These are phyloP conservation scores for Geranomyces variabilis DNA, from an alignment of 192 early-diverging fungal species.

Conservation along the genomic window DNA sequence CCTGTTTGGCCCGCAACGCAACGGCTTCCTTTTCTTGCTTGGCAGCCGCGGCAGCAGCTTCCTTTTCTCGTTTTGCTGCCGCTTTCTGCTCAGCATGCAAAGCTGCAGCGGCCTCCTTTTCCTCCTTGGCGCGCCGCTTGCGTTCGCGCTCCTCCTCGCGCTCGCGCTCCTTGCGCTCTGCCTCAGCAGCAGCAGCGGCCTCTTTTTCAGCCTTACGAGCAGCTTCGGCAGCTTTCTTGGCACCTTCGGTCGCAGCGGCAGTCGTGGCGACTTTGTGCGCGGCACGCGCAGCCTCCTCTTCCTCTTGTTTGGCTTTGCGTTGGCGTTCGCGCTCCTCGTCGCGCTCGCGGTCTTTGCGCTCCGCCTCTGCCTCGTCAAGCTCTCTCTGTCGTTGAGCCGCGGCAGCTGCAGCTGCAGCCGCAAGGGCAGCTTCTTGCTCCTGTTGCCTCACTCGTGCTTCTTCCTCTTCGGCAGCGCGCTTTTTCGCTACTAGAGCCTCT, in stretches of 20 bases:
- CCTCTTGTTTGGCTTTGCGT: conserved; percentile 10
- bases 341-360: conserved; percentile 26
- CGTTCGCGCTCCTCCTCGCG: conserved; percentile 24
- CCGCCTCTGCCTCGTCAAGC: conserved; percentile 8
- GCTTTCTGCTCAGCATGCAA: neutral
- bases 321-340: conserved; percentile 28
- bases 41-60: conserved; percentile 1
- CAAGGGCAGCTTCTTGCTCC: neutral
- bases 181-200: conserved; percentile 16
- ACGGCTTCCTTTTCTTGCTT: too few species aligned
- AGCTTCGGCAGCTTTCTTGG: conserved; percentile 5
- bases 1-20: too few species aligned
- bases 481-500: neutral
- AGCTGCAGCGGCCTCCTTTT: neutral
- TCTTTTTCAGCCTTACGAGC: neutral
- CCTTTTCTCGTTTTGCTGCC: neutral
- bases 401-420: conserved; percentile 2
- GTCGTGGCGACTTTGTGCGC: neutral
- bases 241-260: neutral
- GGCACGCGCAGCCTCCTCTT: neutral
- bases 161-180: conserved; percentile 24
- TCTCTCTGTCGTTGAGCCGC: conserved; percentile 1
- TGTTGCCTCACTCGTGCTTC: neutral
- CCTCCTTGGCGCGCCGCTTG: neutral
- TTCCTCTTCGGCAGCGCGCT: neutral